Conservation (phyloP, 148 eudicot species). For the Camellia sinensis region DNA sequence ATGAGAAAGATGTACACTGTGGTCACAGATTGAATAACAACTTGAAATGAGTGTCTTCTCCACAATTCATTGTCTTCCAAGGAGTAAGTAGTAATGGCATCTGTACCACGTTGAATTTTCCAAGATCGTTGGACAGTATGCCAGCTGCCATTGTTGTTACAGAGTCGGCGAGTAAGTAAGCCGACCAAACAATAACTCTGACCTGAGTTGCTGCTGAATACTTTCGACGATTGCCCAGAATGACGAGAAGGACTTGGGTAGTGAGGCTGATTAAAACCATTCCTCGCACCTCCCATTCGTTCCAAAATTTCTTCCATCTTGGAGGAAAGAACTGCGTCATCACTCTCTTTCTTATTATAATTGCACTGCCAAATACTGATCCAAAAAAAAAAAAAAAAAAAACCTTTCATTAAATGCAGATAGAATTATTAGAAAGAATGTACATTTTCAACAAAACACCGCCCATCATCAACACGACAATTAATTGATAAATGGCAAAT, state of each 20-base stretch:
- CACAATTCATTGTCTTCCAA: too few species aligned
- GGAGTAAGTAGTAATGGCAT: conserved; percentile 1
- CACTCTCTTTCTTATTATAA: background rate
- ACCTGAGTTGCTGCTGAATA: background rate
- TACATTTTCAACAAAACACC: too few species aligned
- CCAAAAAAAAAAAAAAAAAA: too few species aligned
- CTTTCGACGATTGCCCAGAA: background rate
- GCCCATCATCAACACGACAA: too few species aligned
- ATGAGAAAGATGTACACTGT: background rate
- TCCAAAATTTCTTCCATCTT: conserved; percentile 6
- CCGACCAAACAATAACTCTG: background rate
- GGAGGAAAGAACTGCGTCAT: background rate
- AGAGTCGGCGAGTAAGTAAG: conserved; percentile 1
- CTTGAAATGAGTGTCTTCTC: conserved; percentile 13
- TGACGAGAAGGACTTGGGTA: background rate
- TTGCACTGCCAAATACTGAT: background rate
- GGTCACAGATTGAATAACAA: background rate
- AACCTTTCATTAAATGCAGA: too few species aligned
- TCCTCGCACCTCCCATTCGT: conserved; percentile 6
- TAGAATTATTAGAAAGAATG: too few species aligned
- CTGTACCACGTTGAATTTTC: background rate
- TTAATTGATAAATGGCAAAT: too few species aligned
- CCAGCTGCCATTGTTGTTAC: background rate
- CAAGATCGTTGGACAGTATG: background rate
- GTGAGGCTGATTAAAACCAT: background rate